Base-by-base conservation (phyloP, 768 basidiomycete genomes). In the Tulasnella calospora region DNA sequence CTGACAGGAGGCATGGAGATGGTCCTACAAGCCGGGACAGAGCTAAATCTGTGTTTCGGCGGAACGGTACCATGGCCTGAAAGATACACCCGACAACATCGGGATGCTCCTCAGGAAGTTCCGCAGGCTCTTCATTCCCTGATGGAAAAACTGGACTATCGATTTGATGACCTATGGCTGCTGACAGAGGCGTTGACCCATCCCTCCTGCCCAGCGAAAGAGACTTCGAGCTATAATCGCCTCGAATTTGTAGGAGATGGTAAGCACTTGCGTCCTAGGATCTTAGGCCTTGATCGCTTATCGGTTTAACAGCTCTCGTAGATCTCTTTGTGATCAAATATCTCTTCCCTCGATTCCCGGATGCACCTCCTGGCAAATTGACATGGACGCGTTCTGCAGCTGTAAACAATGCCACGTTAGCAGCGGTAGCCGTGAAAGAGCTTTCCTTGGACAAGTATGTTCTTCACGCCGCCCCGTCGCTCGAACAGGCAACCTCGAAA, bases 181-280 rank as follows among this genome's bases (percentile, higher is more conserved):
- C 84, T 96, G 2, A 81, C 92, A 10, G 91, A 95, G 84, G 94
- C 94, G 12, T 84, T 95, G n/a, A 94, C 93, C 0, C 95, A 97
- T 82, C 92, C 94, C 0, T 94, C 93, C 0, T 93, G 93, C 81
- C 86, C 87, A 13, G 83, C 83, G 2, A 83, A 84, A 0, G 87
- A 87, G 17, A 86, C 86, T 13, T 85, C 89, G 8, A 93, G 92
- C 3, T 96, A 96, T 83, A 92, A 97, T 80, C 89, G 95, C 19
- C 85, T 96, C 15, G 95, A 97, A 81, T 96, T 95, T 81, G 87
- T 97, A 3, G 95, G 95, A 41, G 95, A 97, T 82, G 93, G 94
- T 95, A 83, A 85, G 90, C 82, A n/a, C 10, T 13, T 30, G 30
- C 19, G 35, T 35, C 8, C 69, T 71, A 57, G 55, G 46, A 67